Evolutionary conservation across 257 asterid species (phyloP).

Genomic region (Fraxinus americana): DNA sequence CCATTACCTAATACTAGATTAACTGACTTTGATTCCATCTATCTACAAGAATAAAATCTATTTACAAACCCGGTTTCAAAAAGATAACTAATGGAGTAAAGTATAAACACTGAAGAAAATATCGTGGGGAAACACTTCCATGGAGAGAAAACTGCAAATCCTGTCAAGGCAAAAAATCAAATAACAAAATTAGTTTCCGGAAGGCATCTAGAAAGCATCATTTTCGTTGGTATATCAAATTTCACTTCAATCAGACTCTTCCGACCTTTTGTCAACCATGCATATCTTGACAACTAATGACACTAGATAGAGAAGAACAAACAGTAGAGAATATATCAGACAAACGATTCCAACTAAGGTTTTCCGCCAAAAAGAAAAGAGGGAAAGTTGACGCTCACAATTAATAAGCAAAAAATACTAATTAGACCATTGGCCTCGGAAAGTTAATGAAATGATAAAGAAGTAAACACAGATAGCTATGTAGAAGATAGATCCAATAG

Average conservation of each 20-base stretch:
- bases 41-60: constrained; percentile 26
- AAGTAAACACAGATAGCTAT: background rate
- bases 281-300: background rate
- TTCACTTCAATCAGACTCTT: background rate
- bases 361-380: background rate
- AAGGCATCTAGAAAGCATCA: background rate
- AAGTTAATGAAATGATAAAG: background rate
- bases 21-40: constrained; percentile 29
- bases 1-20: constrained; percentile 25
- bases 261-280: background rate
- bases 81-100: constrained; percentile 23
- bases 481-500: background rate
- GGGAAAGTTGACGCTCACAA: background rate
- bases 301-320: background rate
- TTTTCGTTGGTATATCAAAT: background rate
- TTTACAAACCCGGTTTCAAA: constrained; percentile 19
- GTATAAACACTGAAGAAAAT: constrained; percentile 22
- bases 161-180: constrained; percentile 13
- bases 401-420: background rate
- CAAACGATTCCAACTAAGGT: background rate
- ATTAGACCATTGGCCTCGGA: background rate
- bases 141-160: constrained; percentile 27
- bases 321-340: background rate
- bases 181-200: background rate
- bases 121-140: constrained; percentile 24